Base-by-base conservation (phyloP, 2,329 filamentous ascomycete genomes). In the Hypoxylon sp. region DNA sequence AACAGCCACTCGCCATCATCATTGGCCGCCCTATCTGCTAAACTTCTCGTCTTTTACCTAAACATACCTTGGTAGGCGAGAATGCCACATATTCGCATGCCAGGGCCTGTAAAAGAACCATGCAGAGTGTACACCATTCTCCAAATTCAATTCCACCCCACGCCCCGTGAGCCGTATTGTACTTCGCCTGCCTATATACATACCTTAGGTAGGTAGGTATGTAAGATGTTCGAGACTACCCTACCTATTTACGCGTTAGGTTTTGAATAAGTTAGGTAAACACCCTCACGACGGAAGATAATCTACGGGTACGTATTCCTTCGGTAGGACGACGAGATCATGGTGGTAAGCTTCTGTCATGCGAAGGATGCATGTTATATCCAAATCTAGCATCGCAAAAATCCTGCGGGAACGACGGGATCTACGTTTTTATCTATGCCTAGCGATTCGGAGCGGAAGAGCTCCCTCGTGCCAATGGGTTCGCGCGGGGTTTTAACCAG, bases 1-100 rank as follows among this genome's bases (percentile, higher is more conserved):
- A 38, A 59, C 61, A 14, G 46, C 14, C 2, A 60, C 19, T 38
- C 25, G 23, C 19, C 11, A 13, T 59, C 50, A 10, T 57, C 60
- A 71, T 71, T 71, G 68, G 68, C 50, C 68, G 68, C 68, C 68
- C 68, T 71, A 71, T 53, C 65, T 68, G 49, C 46, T 52, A 34
- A 46, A 59, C 41, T 56, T 52, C n/a, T 58, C 59, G 43, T 57
- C 48, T 55, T 58, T 51, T 60, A 59, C 65, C 55, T 66, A 55
- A 60, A 30, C 28, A 30, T 30, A 30, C 28, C 28, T 30, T 7
- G 58, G 63, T 66, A 58, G 51, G 41, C 46, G 48, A 61, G 48
- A 43, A 19, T 43, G 17, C 38, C 21, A 41, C 34, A 63, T 52
- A 67, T 51, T 52, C 60, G 60, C 23, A 57, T 58, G 45, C 52